Percentiles rank a stretch among this genome's conserved stretches.
Evolutionary conservation across 768 basidiomycete species (phyloP).

Genomic region (Naganishia vaughanmartiniae): DNA sequence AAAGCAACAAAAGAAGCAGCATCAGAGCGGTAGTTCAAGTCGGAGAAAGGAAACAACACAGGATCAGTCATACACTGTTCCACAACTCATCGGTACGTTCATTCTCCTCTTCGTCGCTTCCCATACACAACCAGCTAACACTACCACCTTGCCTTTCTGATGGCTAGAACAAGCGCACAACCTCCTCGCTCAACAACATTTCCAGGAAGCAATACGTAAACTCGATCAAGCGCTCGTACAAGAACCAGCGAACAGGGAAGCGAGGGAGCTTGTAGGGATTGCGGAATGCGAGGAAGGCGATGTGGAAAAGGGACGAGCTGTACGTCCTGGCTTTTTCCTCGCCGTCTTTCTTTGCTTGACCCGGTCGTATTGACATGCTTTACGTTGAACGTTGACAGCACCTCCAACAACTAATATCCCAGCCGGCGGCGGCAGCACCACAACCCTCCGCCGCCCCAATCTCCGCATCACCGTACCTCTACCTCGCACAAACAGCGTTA

Average conservation of each 20-base stretch:
- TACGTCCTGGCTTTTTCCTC: background rate
- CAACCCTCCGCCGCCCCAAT: constrained; percentile 55
- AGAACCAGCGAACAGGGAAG: background rate
- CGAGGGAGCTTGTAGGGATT: constrained; percentile 74
- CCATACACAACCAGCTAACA: background rate
- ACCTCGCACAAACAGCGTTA: constrained; percentile 80
- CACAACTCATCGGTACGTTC: background rate
- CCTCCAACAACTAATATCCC: constrained; percentile 63
- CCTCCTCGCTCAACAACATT: constrained; percentile 23
- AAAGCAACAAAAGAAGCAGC: constrained; percentile 13
- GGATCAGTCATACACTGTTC: background rate
- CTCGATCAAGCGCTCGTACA: background rate
- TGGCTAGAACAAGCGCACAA: constrained; percentile 18
- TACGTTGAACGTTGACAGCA: constrained; percentile 52
- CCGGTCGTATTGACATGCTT: too few species aligned
- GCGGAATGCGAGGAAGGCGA: constrained; percentile 76
- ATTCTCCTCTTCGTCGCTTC: background rate
- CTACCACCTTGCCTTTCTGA: background rate
- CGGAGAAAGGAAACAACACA: background rate
- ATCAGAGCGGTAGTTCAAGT: background rate
- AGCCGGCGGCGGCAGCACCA: constrained; percentile 54
- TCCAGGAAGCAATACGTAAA: constrained; percentile 9
- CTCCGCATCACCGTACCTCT: constrained; percentile 65
- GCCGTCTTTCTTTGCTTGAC: background rate
- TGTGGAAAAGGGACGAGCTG: constrained; percentile 63